Evolutionary conservation across 2,329 filamentous ascomycete species (phyloP).

Genomic region (Paraphoma sp.): DNA sequence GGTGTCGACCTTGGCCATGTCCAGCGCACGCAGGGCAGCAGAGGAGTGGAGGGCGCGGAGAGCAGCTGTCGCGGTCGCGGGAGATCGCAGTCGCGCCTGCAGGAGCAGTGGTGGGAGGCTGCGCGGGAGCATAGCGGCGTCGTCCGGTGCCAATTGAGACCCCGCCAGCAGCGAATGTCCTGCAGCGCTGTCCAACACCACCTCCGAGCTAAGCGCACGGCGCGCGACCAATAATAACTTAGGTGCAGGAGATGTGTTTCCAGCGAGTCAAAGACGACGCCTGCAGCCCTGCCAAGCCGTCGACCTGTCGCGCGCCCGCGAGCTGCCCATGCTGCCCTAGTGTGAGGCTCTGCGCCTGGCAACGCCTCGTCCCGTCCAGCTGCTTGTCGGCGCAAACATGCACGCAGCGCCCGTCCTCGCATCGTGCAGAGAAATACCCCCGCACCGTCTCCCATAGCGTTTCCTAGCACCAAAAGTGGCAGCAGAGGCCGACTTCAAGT

Average conservation of each 20-base stretch:
- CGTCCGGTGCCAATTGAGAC: conserved; percentile 23
- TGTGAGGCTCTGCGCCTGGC: background rate
- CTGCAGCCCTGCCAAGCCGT: background rate
- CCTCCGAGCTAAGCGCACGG: conserved; percentile 6
- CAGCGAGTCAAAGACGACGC: background rate
- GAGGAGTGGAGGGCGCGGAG: conserved; percentile 40
- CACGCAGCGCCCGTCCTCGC: no score
- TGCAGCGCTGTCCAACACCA: conserved; percentile 6
- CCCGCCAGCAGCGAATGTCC: conserved; percentile 19
- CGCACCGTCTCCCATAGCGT: no score
- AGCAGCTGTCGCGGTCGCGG: conserved; percentile 22
- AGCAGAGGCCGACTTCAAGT: no score
- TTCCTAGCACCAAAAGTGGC: no score
- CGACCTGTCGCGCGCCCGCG: background rate
- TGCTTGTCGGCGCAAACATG: background rate
- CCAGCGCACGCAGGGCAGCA: conserved; percentile 44
- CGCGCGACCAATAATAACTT: conserved; percentile 5
- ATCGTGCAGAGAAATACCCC: no score
- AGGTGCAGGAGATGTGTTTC: background rate
- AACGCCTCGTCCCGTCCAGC: background rate
- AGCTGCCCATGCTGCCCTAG: background rate
- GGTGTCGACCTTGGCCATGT: conserved; percentile 83
- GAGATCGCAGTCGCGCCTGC: conserved; percentile 34
- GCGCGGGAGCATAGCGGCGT: conserved; percentile 40
- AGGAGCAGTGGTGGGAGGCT: conserved; percentile 12